phyloP scores from a whole-genome alignment of 2,329 filamentous ascomycete genomes.

The Trichoderma sp. region DNA sequence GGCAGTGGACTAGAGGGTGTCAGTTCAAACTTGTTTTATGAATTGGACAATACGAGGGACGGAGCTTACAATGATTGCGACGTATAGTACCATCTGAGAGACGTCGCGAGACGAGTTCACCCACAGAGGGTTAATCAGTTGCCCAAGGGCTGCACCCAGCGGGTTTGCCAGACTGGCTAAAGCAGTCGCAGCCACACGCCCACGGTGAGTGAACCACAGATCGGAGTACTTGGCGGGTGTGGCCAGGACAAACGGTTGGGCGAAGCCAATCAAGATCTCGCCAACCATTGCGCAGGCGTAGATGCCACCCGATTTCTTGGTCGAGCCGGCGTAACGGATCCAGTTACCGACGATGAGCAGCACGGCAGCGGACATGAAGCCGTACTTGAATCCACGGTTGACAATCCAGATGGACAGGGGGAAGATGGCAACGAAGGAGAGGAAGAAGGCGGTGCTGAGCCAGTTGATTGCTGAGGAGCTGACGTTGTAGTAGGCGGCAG shows the following conservation, averaged over 20 bases:
- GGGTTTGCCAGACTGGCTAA: conserved; percentile 85
- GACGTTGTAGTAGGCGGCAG: conserved; percentile 74
- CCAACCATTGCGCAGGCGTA: conserved; percentile 85
- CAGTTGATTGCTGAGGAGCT: conserved; percentile 82
- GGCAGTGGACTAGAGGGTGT: conserved; percentile 37
- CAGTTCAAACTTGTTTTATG: not conserved
- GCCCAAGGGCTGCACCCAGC: conserved; percentile 83
- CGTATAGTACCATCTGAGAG: conserved; percentile 80
- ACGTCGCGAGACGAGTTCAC: conserved; percentile 64
- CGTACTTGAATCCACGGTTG: conserved; percentile 75
- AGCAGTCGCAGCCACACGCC: conserved; percentile 85
- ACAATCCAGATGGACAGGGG: conserved; percentile 76
- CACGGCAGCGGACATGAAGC: conserved; percentile 71
- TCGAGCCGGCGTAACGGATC: conserved; percentile 78
- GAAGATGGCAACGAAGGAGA: conserved; percentile 73
- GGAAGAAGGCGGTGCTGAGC: conserved; percentile 85
- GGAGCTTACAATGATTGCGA: conserved; percentile 74
- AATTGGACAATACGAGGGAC: too few species aligned
- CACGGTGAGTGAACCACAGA: conserved; percentile 86
- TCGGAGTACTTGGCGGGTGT: conserved; percentile 91
- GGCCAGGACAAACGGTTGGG: conserved; percentile 88
- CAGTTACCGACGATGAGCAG: conserved; percentile 85
- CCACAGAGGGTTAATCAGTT: conserved; percentile 82
- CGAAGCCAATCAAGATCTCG: conserved; percentile 84
- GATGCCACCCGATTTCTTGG: conserved; percentile 55